Base-by-base conservation (phyloP, 23 red algal genomes). In the Porphyridium purpureum region DNA sequence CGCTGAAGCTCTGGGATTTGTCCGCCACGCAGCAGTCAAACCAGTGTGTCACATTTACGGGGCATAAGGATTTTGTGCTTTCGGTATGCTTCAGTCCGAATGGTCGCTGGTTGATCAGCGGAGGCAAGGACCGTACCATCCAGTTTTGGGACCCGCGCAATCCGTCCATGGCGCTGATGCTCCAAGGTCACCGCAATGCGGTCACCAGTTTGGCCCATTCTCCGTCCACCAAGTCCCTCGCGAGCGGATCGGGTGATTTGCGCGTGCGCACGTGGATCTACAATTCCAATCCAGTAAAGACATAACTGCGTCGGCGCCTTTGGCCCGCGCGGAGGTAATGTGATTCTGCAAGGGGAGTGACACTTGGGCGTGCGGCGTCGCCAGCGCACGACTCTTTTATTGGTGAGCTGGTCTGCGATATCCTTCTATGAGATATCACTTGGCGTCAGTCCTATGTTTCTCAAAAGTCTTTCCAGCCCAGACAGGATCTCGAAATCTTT, bases 1-100 rank as follows among this genome's bases (percentile, higher is more conserved):
- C 72, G 7, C 64, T 93, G 36, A 93, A 81, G 54, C 53, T 93
- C 23, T 93, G 84, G 84, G 67, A 93, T 54, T 41, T 93, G 27
- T 26, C 64, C 11, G 74, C 84, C 0, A 57, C 74, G 7, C 48
- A 64, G 36, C 30, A 47, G 19, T 54, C 64, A 17, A 52, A 40
- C 7, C 80, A 74, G 34, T 85, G 80, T 52, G 29, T 48, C 20
- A 57, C 80, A 17, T 93, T 93, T 50, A 55, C 67, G 33, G 84
- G 84, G 2, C 84, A 93, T 51, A 72, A 55, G 6, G 84, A 93
- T 49, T 93, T 93, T 93, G 84, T 93, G 2, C 35, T 93, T 8
- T 81, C 74, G 5, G 84, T 93, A 0, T 56, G 73, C 4, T 93
- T 93, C 56, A 70, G 61, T 24, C 76, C 76, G 21, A 63, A 93